Base-by-base conservation (phyloP, 805 yeast species). In the Pichia occidentalis region DNA sequence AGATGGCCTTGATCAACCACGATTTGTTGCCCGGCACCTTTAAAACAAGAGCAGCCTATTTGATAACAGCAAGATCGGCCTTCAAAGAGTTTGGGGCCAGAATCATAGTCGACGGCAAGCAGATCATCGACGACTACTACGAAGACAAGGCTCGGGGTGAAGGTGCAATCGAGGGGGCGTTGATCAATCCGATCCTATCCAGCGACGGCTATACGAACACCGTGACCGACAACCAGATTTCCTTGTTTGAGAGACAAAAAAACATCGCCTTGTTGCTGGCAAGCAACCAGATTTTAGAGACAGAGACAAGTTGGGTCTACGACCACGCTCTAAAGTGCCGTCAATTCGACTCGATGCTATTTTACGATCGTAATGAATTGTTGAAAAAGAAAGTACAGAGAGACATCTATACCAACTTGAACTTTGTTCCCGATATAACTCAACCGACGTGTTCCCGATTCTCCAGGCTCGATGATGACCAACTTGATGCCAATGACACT, bases 81-180 rank as follows among this genome's bases (percentile, higher is more conserved):
- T 92, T 74, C 62, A 72, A 87, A 47, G 97, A 88, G 61, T 90
- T 92, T 66, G 98, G 98, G 4, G 84, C 95, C 18, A 75, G 76
- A 44, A 77, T 88, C 35, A 67, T 92, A 26, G 71, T 75, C 16
- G 82, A 85, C 37, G 98, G 98, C 29, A 74, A 71, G 45, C 76
- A 82, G 47, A 81, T 85, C 21, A 69, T 65, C 10, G 98, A 92
- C 63, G 98, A 92, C 59, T 92, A 88, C 58, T 85, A 88, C 67
- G 95, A 82, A 54, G 73, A 68, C 30, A 55, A 60, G 40, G 75
- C 78, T 1, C 63, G 71, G 23, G 68, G 60, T 33, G 65, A 72
- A 3, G 87, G 86, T 25, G 81, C 75, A 21, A 70, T 71, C 13
- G 76, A 77, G 37, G 95, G 94, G 18, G 82, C 79, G n/a, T 60